These are phyloP conservation scores for Ophiostoma sp. DNA, from an alignment of 2,329 filamentous ascomycete species.

Conservation along the genomic window DNA sequence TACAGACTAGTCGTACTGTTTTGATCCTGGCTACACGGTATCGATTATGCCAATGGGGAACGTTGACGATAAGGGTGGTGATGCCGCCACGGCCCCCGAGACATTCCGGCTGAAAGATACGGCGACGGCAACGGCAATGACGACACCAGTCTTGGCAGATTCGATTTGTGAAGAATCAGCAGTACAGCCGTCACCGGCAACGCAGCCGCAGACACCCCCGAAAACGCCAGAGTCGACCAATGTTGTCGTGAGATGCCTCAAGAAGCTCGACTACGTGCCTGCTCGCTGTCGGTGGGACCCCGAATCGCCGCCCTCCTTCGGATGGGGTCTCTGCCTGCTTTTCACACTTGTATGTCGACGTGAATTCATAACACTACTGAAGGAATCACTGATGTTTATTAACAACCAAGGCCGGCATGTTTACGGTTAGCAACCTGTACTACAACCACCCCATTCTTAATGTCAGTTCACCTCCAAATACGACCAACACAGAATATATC, in stretches of 20 bases:
- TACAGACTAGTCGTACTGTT: background rate
- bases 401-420: slow-evolving; percentile 17
- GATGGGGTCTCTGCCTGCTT: slow-evolving; percentile 6
- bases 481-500: background rate
- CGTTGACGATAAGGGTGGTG: background rate
- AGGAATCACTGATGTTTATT: background rate
- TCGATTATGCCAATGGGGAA: background rate
- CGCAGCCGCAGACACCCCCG: too few relatives aligned
- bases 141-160: background rate
- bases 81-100: background rate
- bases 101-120: background rate
- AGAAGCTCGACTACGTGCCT: background rate
- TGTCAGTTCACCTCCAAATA: slow-evolving; percentile 2
- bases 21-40: background rate
- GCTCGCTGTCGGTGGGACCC: slow-evolving; percentile 20
- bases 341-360: background rate
- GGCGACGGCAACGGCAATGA: background rate
- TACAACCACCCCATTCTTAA: slow-evolving; percentile 69
- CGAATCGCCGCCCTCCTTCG: slow-evolving; percentile 15
- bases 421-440: slow-evolving; percentile 72
- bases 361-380: background rate
- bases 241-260: background rate
- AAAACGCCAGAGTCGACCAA: background rate
- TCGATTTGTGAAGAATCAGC: background rate
- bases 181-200: background rate